Evolutionary conservation across 202 grass and related monocot species (phyloP).

Genomic region (Tripidium arundinaceum): DNA sequence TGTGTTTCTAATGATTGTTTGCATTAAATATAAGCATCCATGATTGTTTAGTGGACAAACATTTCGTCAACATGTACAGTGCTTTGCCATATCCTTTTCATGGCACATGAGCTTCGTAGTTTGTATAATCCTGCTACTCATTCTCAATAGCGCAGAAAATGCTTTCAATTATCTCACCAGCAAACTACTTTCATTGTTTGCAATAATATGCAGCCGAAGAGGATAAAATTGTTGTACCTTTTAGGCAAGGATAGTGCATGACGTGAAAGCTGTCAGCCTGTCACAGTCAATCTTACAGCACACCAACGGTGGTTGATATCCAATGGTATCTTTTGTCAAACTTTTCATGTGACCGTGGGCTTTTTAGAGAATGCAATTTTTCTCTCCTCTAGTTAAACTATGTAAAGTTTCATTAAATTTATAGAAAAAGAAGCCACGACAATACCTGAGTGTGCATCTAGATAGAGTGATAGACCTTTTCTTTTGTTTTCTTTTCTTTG

Average conservation of each 20-base stretch:
- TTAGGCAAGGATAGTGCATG: neutral
- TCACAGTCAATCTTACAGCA: neutral
- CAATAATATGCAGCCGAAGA: neutral
- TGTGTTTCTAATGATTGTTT: too few species aligned
- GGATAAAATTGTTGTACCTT: neutral
- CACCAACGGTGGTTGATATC: neutral
- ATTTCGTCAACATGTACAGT: neutral
- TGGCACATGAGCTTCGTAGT: neutral
- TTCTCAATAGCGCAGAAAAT: neutral
- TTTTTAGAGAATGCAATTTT: neutral
- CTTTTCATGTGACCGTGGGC: neutral
- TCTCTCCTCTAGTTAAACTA: neutral
- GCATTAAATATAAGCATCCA: too few species aligned
- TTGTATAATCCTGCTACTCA: neutral
- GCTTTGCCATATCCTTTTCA: neutral
- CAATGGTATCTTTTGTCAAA: neutral
- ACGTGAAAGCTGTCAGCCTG: conserved; percentile 4
- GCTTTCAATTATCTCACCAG: neutral
- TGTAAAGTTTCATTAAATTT: neutral
- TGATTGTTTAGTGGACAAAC: neutral
- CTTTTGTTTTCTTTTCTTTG: neutral
- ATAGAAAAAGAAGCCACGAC: neutral
- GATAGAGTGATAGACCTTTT: neutral
- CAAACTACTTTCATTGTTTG: neutral
- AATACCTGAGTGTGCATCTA: neutral